Percentiles rank a stretch among this genome's conserved stretches.
These are phyloP conservation scores for Pelargonium nanum DNA, from an alignment of 345 rosid species.

Conservation along the genomic window DNA sequence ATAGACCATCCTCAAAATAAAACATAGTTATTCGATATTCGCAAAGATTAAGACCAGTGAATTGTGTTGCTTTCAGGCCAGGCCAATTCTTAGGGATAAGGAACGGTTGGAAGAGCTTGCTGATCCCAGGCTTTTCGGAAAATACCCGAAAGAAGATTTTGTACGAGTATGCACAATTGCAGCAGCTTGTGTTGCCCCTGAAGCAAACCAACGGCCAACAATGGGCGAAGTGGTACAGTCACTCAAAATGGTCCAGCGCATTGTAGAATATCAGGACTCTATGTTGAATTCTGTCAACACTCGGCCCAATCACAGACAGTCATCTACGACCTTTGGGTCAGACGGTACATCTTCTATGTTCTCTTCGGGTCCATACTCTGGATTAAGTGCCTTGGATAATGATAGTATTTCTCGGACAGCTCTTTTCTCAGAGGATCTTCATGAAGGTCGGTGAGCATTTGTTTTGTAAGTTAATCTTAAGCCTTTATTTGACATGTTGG, in stretches of 20 bases:
- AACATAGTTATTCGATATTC: not conserved
- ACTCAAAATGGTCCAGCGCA: slow-evolving; percentile 95
- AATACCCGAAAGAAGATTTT: slow-evolving; percentile 88
- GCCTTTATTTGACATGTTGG: slow-evolving; percentile 1
- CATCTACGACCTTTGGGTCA: slow-evolving; percentile 83
- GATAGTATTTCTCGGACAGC: slow-evolving; percentile 71
- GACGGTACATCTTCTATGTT: slow-evolving; percentile 92
- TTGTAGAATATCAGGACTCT: slow-evolving; percentile 65
- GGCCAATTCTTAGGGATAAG: slow-evolving; percentile 93
- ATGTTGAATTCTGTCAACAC: slow-evolving; percentile 26
- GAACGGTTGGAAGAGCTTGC: slow-evolving; percentile 82
- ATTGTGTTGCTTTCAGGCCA: slow-evolving; percentile 48
- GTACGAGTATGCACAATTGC: slow-evolving; percentile 89
- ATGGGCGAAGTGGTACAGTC: slow-evolving; percentile 99
- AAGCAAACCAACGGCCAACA: slow-evolving; percentile 88
- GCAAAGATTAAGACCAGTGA: slow-evolving; percentile 4
- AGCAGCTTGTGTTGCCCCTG: slow-evolving; percentile 95
- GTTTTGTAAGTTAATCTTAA: slow-evolving; percentile 6
- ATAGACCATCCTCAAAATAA: not conserved
- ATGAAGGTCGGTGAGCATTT: slow-evolving; percentile 66
- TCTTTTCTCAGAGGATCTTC: slow-evolving; percentile 91
- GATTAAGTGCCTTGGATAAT: slow-evolving; percentile 65
- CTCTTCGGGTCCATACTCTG: slow-evolving; percentile 95
- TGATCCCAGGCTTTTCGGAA: slow-evolving; percentile 68
- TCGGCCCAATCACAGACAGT: slow-evolving; percentile 66